Evolutionary conservation across 805 yeast genomes (phyloP).

Genomic region (Scheffersomyces coipomensis): DNA sequence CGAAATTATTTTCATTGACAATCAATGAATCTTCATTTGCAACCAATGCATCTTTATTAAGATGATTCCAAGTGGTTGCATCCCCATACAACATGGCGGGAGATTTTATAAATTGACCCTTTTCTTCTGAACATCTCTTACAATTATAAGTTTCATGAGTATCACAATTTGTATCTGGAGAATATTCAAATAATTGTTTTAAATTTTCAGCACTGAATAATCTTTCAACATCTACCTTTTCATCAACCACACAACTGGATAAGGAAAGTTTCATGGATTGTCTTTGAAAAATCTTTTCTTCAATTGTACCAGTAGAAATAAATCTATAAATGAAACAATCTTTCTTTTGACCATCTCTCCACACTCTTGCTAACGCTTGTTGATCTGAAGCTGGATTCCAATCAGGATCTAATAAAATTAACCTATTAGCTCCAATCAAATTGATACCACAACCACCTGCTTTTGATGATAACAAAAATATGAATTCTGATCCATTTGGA

Average conservation of each 20-base stretch:
- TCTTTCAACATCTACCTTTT: constrained; percentile 91
- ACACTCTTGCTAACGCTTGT: constrained; percentile 95
- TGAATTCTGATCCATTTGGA: constrained; percentile 84
- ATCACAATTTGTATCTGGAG: constrained; percentile 70
- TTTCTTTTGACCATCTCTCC: constrained; percentile 99
- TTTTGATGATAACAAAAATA: constrained; percentile 86
- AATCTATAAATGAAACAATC: constrained; percentile 94
- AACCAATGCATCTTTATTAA: constrained; percentile 58
- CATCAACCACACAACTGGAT: constrained; percentile 96
- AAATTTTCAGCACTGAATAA: constrained; percentile 82
- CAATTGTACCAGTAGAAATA: constrained; percentile 92
- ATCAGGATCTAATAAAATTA: constrained; percentile 84
- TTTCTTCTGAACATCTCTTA: constrained; percentile 57
- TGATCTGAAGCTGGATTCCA: constrained; percentile 99
- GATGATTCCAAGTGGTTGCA: constrained; percentile 96
- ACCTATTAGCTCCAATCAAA: constrained; percentile 91
- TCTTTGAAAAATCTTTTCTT: constrained; percentile 93
- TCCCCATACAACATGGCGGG: constrained; percentile 95
- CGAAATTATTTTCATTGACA: constrained; percentile 65
- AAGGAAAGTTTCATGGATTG: constrained; percentile 92
- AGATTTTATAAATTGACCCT: constrained; percentile 59
- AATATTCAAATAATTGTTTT: constrained; percentile 69
- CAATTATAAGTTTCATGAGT: constrained; percentile 93
- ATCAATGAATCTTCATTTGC: constrained; percentile 75
- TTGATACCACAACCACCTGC: constrained; percentile 99